Evolutionary conservation across 345 rosid species (phyloP), one percentile per base, ranked within the genome.

Genomic region (Brassica carinata): DNA sequence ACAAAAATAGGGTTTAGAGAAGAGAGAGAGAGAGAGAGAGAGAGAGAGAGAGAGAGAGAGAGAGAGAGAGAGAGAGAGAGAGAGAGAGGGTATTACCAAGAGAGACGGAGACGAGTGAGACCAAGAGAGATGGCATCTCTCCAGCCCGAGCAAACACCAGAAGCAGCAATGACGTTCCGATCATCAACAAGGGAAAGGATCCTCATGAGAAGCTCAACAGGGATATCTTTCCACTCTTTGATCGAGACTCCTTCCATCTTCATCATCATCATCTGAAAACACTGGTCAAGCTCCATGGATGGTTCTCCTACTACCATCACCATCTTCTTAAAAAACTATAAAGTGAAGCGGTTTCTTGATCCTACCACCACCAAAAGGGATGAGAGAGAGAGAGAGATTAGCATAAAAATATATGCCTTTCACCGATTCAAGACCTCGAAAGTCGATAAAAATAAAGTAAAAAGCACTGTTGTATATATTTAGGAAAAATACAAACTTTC

Each of bases 61-160:
- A 76, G 73, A 59, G 9, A 17, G 26, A 15, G 3, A 73, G 67
- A 74, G 59, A 75, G 69, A 75, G 72, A 77, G 67, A 76, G 69
- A 76, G 71, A 74, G 71, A n/a, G 0, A 67, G 66, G 2, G 7
- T n/a, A 8, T 53, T 89, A 95, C 99, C 96, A 89, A 43, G 89
- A 91, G 81, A 95, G 97, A 69, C 87, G 87, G 23, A 95, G 92
- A 80, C 87, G 90, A 15, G 97, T 86, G 77, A 89, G 88, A 58
- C 98, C 99, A 80, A 90, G 78, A 69, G 89, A 83, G 53, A 95
- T 82, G 3, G 94, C 91, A 80, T 95, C 99, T 82, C 97, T 91
- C 98, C 99, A 95, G 7, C 97, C 98, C 67, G 80, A 65, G 36
- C 98, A 95, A 81, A 95, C 99, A 77, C 90, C 94, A 76, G 96